Base-by-base conservation (phyloP, 805 yeast species). In the Candida sanyiensis region DNA sequence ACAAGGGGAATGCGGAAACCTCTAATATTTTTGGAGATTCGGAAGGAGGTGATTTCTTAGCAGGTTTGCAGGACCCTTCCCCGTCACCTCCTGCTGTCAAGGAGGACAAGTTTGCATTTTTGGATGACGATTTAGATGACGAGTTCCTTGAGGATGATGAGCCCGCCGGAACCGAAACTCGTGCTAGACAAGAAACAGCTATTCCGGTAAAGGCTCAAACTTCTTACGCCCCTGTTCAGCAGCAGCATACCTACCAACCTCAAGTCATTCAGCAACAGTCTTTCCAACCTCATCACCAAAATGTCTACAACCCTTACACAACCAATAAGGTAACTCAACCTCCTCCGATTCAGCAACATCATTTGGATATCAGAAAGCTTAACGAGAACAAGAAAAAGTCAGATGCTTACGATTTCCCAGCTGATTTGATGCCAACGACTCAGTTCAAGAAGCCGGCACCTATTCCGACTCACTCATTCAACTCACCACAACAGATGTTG, bases 321-420 rank as follows among this genome's bases (percentile, higher is more conserved):
- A 10, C 34, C n/a, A 45, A 40, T n/a, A 43, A 42, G n/a, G 34
- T n/a, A 15, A 40, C 27, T 20, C 38, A 33, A 5, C 38, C 33
- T n/a, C 46, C 43, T 7, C 43, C 43, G 20, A 15, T 17, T 15
- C 33, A 24, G 18, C 28, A 42, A 15, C 16, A 34, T 12, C 51
- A 54, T 28, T 33, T 58, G 19, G 59, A 51, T 17, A 35, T 57
- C 11, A 37, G 50, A 39, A 63, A 65, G 33, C 52, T 75, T 13
- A 66, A 64, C 38, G 60, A 58, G n/a, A 64, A 64, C 28, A 78
- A 79, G 56, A 71, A 72, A 49, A 79, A 76, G 54, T 72, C 80
- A n/a, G 86, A 81, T 60, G 87, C 88, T 0, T 83, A 80, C 49
- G 93, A 83, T 52, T 80, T 83, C 51, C 90, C 90, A 1, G 61